Evolutionary conservation across 2,329 filamentous ascomycete species (phyloP), one percentile per base, ranked within the genome.

Genomic region (Lecanicillium sp.): DNA sequence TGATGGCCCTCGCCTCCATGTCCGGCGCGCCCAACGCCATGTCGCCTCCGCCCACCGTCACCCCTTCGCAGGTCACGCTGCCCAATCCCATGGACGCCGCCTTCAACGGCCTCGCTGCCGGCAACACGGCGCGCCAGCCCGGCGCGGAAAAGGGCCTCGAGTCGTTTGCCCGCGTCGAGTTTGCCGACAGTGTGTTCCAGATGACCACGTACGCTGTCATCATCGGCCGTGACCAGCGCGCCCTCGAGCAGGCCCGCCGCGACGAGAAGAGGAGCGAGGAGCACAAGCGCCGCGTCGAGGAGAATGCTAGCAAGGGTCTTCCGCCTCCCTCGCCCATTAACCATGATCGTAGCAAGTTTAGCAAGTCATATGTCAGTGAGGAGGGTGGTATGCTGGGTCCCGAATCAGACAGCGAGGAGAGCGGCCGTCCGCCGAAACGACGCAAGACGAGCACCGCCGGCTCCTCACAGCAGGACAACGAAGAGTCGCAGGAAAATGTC

Each of bases 181-280:
- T 89, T 54, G 71, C 74, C 48, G 84, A 89, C 64, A 82, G 83
- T 53, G 74, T 79, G 40, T 88, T 85, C 57, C 84, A 85, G 59
- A 84, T 89, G 78, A 86, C 79, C 37, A 87, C 82, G 2, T 81
- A 81, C 49, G 71, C 76, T 37, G 73, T 88, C 49, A 74, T 84
- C 41, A 76, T 89, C 19, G 84, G 83, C 39, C 79, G 84, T 44
- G 84, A 88, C 57, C 70, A 79, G 50, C 62, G 68, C 37, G 78
- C 78, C 9, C 60, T 77, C 46, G 61, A 69, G 39, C 68, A 74
- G 48, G 76, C 75, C 17, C 65, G 68, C 32, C 63, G 64, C 40
- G 68, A 77, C 42, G 68, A 73, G 52, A 69, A 61, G 44, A 63
- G 68, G 25, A 59, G 62, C 25, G 64, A 69, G 29, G 62, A 65